Conservation (phyloP, 129 eudicot species). For the Escallonia herrerae region DNA sequence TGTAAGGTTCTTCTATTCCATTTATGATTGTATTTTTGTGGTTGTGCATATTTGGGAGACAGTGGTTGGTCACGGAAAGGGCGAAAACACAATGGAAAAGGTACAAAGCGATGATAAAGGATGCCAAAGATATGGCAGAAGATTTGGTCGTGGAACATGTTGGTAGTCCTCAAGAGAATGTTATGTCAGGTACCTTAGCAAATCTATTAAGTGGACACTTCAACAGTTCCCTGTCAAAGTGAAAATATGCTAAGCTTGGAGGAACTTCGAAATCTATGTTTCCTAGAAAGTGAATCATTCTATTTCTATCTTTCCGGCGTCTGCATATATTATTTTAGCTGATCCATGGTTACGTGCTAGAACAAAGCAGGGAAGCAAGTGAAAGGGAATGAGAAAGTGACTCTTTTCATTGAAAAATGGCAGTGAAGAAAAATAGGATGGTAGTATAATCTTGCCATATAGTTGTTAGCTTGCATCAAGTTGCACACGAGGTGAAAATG, state of each 20-base stretch:
- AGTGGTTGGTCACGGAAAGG: constrained; percentile 87
- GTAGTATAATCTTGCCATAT: no score
- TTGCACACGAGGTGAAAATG: no score
- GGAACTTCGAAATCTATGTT: background rate
- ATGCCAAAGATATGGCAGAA: constrained; percentile 41
- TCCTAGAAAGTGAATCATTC: background rate
- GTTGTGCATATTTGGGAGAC: constrained; percentile 13
- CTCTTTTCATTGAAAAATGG: no score
- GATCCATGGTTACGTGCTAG: background rate
- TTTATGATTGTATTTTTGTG: background rate
- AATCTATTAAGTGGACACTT: background rate
- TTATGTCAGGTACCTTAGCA: constrained; percentile 30
- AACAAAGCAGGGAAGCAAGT: no score
- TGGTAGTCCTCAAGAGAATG: constrained; percentile 17
- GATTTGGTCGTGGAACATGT: constrained; percentile 14
- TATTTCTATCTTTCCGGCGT: background rate
- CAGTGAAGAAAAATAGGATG: no score
- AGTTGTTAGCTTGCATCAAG: no score
- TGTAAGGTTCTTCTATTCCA: background rate
- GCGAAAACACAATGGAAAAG: constrained; percentile 70
- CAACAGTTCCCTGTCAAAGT: background rate
- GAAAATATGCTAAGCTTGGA: background rate
- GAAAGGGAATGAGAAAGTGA: no score
- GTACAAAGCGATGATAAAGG: constrained; percentile 75
- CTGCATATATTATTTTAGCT: background rate